Percentiles rank a stretch among this genome's conserved stretches.
These are phyloP conservation scores for Ganoderma multipileum DNA, from an alignment of 1,284 basidiomycete species.

Conservation along the genomic window DNA sequence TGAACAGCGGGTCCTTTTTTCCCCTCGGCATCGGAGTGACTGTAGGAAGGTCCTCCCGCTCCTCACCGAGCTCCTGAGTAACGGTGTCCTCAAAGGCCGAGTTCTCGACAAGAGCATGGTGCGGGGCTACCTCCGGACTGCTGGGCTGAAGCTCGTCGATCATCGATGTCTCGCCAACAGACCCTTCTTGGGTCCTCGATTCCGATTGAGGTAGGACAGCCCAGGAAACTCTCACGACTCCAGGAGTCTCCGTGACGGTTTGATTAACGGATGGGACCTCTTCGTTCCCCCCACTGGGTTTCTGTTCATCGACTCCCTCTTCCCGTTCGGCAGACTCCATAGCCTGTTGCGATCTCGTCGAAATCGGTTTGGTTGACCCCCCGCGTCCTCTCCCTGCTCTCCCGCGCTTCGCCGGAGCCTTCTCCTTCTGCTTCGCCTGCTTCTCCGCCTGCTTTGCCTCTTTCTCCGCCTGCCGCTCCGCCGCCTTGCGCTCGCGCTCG, in stretches of 20 bases:
- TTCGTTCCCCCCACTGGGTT: not conserved
- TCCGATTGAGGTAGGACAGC: conserved; percentile 27
- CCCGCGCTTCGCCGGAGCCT: conserved; percentile 22
- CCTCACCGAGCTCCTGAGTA: not conserved
- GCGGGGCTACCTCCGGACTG: conserved; percentile 31
- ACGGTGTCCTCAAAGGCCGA: not conserved
- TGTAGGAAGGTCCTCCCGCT: conserved; percentile 5
- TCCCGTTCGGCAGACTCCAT: conserved; percentile 8
- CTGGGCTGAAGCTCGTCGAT: conserved; percentile 50
- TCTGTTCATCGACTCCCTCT: conserved; percentile 9
- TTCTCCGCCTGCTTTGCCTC: conserved; percentile 28
- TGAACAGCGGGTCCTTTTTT: conserved; percentile 37
- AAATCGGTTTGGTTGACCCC: conserved; percentile 16
- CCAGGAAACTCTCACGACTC: conserved; percentile 33
- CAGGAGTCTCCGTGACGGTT: conserved; percentile 10
- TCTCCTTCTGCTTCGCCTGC: conserved; percentile 29
- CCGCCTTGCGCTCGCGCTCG: conserved; percentile 29
- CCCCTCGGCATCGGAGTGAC: conserved; percentile 19
- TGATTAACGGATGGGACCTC: not conserved
- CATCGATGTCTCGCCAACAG: conserved; percentile 31
- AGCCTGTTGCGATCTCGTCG: conserved; percentile 17
- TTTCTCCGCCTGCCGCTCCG: conserved; percentile 32
- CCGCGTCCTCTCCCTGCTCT: conserved; percentile 14
- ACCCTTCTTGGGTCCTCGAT: conserved; percentile 22
- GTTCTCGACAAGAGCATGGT: conserved; percentile 3